These are phyloP conservation scores for Martensiomyces pterosporus DNA, from an alignment of 192 early-diverging fungal genomes.

Conservation along the genomic window DNA sequence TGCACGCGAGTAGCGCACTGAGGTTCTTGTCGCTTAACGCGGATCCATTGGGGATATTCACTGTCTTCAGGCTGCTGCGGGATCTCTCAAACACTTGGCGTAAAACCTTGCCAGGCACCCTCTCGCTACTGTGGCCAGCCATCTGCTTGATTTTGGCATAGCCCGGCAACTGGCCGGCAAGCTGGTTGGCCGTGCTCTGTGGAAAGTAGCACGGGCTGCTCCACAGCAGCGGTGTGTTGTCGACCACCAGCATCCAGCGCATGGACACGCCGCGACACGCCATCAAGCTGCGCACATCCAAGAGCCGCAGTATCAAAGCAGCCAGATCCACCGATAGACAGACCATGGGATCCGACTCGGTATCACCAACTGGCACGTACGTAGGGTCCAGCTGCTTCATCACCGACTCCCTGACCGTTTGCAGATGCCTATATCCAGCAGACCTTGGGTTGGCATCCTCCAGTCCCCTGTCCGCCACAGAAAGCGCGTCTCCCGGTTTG, in stretches of 20 bases:
- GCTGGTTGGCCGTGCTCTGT: background rate
- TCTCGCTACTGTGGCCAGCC: background rate
- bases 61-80: conserved; percentile 7
- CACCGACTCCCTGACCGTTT: conserved; percentile 13
- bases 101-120: conserved; percentile 17
- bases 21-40: conserved; percentile 4
- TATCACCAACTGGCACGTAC: conserved; percentile 1
- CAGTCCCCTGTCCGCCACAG: conserved; percentile 10
- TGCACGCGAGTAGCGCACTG: conserved; percentile 11
- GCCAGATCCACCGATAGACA: conserved; percentile 22
- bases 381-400: conserved; percentile 19
- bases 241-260: conserved; percentile 24
- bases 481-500: conserved; percentile 16
- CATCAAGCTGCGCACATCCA: conserved; percentile 21
- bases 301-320: conserved; percentile 8
- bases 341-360: conserved; percentile 10
- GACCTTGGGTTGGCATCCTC: background rate
- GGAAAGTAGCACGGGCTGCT: conserved; percentile 6
- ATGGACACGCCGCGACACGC: conserved; percentile 24
- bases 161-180: conserved; percentile 23
- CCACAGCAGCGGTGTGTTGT: conserved; percentile 30
- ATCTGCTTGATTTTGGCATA: conserved; percentile 16
- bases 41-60: conserved; percentile 12
- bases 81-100: conserved; percentile 16
- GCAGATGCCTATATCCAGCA: conserved; percentile 14